phyloP scores from a whole-genome alignment of 23 red algal species.

The Gracilaria caudata region DNA sequence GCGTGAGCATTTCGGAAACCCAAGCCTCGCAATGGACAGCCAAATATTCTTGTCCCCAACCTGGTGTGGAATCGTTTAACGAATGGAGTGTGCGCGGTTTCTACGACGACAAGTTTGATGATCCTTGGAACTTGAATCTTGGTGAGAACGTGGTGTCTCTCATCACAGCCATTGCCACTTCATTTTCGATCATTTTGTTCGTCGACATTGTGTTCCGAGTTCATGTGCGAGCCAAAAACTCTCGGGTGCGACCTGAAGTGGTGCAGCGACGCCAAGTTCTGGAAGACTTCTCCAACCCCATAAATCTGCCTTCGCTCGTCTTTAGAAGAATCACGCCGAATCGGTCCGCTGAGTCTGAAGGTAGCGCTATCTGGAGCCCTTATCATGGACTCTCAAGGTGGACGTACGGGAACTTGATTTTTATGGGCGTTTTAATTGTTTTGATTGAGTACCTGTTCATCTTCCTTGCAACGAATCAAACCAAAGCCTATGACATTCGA shows the following conservation, averaged over 20 bases:
- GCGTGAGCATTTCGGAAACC: too few relatives aligned
- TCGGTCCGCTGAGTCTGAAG: too few relatives aligned
- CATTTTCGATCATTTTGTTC: conserved; percentile 3
- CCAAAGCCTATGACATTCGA: background rate
- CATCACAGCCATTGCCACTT: background rate
- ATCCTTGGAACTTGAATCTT: conserved; percentile 7
- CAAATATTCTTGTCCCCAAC: conserved; percentile 3
- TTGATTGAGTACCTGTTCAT: too few relatives aligned
- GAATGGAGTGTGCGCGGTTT: background rate
- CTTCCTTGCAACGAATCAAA: background rate
- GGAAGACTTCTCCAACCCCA: background rate
- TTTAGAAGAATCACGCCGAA: background rate
- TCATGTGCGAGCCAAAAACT: background rate
- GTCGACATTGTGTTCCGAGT: conserved; percentile 1
- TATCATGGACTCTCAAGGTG: too few relatives aligned
- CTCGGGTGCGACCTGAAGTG: background rate
- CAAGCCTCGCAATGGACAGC: too few relatives aligned
- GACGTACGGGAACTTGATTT: too few relatives aligned
- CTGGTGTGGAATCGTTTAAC: background rate
- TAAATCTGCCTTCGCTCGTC: background rate
- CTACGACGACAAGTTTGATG: conserved; percentile 1
- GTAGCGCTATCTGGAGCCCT: background rate
- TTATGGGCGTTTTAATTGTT: too few relatives aligned
- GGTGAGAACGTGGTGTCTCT: background rate
- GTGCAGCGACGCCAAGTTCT: background rate